phyloP scores from a whole-genome alignment of 345 rosid genomes.

The Psidium guajava region DNA sequence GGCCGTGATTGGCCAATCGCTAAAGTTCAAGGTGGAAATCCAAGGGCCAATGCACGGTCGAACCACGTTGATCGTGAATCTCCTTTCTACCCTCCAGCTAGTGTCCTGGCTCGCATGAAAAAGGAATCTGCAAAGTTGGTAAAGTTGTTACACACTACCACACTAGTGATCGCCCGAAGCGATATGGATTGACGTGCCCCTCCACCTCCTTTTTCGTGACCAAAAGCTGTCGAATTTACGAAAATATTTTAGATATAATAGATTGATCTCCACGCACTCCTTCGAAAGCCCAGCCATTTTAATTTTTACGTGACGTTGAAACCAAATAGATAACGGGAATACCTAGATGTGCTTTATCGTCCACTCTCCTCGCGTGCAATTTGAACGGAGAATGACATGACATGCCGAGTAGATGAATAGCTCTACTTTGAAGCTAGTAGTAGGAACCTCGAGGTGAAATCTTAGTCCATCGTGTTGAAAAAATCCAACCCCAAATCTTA shows the following conservation, averaged over 20 bases:
- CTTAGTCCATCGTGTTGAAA: not conserved
- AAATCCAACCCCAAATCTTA: not conserved
- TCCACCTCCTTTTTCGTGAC: not conserved
- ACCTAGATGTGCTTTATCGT: no score
- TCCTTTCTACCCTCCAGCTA: no score
- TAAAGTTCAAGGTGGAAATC: not conserved
- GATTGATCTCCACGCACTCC: not conserved
- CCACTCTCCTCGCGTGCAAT: no score
- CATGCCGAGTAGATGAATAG: no score
- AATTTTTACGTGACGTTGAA: not conserved
- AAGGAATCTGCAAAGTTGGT: not conserved
- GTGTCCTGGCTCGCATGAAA: not conserved
- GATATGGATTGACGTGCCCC: not conserved
- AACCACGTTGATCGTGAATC: not conserved
- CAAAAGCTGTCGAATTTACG: no score
- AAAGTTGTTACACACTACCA: not conserved
- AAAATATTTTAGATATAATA: no score
- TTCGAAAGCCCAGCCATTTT: not conserved
- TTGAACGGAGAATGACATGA: no score
- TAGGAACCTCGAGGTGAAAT: not conserved
- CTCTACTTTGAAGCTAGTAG: rapidly evolving
- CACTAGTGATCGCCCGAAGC: not conserved
- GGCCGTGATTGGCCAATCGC: not conserved
- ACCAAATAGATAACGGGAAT: no score
- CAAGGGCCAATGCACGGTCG: not conserved